These are phyloP conservation scores for Cardiospermum halicacabum DNA, from an alignment of 345 rosid species.

Conservation along the genomic window DNA sequence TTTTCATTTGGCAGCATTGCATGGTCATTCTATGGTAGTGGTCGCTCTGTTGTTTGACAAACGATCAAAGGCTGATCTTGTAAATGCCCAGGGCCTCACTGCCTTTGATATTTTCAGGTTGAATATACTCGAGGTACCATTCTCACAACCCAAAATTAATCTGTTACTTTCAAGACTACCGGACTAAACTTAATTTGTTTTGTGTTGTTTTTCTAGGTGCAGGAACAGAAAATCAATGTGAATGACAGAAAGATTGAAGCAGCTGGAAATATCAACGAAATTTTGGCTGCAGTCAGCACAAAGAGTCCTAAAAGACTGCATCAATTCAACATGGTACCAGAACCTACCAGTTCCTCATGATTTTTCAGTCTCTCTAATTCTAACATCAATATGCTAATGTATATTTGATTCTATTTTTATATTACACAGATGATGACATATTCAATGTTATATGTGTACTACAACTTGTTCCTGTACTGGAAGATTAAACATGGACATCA, in stretches of 20 bases:
- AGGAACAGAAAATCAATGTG: neutral
- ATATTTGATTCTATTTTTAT: no score
- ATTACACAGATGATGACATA: neutral
- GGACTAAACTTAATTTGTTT: no score
- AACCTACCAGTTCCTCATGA: no score
- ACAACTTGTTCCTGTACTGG: neutral
- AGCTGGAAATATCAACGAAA: neutral
- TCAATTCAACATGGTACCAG: no score
- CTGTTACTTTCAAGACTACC: no score
- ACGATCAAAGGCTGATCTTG: slow-evolving; percentile 8
- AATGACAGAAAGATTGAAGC: neutral
- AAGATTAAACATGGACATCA: neutral
- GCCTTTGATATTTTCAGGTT: slow-evolving; percentile 18
- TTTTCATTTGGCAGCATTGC: slow-evolving; percentile 25
- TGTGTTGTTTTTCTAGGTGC: neutral
- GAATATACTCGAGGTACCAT: neutral
- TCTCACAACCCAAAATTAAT: no score
- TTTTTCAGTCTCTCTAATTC: no score
- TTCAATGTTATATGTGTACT: neutral
- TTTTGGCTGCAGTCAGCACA: neutral
- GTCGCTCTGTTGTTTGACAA: slow-evolving; percentile 13
- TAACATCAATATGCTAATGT: no score
- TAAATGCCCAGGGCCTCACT: slow-evolving; percentile 21
- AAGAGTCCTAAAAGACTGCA: neutral
- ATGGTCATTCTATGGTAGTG: slow-evolving; percentile 15